Conservation (phyloP, 2,329 filamentous ascomycete genomes). For the Calonectria multiphialidica region DNA sequence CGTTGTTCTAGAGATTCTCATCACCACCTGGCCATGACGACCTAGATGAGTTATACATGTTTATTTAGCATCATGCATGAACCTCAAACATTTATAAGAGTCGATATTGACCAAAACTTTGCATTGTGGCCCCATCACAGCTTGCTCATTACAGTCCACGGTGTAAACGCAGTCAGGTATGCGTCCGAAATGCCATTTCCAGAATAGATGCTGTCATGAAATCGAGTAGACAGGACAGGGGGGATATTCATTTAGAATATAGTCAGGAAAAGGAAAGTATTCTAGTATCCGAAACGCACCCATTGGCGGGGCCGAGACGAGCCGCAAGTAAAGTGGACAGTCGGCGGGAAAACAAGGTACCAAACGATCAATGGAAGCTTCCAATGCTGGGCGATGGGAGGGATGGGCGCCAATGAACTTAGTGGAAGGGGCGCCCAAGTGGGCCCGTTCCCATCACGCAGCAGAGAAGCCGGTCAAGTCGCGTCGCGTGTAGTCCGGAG, state of each 20-base stretch:
- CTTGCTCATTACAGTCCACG: not conserved
- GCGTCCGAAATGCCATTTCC: no score
- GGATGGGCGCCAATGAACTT: slow-evolving; percentile 8
- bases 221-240: no score
- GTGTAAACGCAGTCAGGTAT: no score
- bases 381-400: not conserved
- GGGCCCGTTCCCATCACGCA: slow-evolving; percentile 2
- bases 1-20: not conserved
- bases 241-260: no score
- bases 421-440: not conserved
- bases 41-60: not conserved
- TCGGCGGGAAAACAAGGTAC: slow-evolving; percentile 6
- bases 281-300: slow-evolving; percentile 17
- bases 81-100: not conserved
- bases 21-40: not conserved
- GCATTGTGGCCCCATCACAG: not conserved
- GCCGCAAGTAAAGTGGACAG: slow-evolving; percentile 7
- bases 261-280: not conserved
- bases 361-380: not conserved
- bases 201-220: no score
- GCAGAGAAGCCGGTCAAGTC: slow-evolving; percentile 24
- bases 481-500: slow-evolving; percentile 39
- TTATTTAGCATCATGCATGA: not conserved
- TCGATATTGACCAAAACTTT: not conserved
- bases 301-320: slow-evolving; percentile 20